Percentiles rank a stretch among this genome's conserved stretches.
These are phyloP conservation scores for Gossypium turneri DNA, from an alignment of 345 rosid species.

Conservation along the genomic window DNA sequence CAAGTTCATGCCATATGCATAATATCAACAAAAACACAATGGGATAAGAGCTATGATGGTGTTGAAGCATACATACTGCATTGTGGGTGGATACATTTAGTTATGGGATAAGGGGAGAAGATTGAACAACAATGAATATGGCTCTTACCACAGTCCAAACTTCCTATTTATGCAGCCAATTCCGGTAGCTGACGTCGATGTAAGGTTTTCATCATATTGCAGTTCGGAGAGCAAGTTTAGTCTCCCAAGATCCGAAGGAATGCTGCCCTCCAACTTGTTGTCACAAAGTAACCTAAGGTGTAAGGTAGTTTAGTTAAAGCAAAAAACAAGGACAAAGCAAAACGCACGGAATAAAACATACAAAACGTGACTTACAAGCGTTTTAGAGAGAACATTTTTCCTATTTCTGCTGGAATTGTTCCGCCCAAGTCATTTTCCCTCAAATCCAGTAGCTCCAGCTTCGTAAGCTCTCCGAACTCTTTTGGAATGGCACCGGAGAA, in stretches of 20 bases:
- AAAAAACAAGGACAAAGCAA: neutral
- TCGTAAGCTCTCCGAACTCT: conserved; percentile 55
- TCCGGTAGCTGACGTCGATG: conserved; percentile 27
- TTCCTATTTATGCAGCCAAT: conserved; percentile 46
- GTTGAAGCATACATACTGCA: neutral
- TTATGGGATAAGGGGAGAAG: neutral
- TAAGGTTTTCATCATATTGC: conserved; percentile 50
- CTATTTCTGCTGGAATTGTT: conserved; percentile 58
- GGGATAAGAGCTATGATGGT: neutral
- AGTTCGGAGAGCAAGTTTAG: conserved; percentile 51
- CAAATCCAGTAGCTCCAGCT: conserved; percentile 62
- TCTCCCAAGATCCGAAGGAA: conserved; percentile 45
- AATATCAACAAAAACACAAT: neutral
- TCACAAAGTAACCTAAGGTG: conserved; percentile 62
- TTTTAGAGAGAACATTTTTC: conserved; percentile 42
- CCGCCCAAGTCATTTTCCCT: conserved; percentile 67
- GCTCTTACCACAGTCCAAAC: conserved; percentile 60
- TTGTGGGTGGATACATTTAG: neutral
- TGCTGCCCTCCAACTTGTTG: conserved; percentile 58
- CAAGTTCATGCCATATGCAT: neutral
- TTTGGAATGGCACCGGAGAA: conserved; percentile 67
- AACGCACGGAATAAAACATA: neutral
- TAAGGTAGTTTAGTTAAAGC: conserved; percentile 12
- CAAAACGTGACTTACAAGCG: conserved; percentile 52
- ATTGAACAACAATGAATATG: neutral